Conservation (phyloP, 441 rosid genomes). For the Populus hybrid region DNA sequence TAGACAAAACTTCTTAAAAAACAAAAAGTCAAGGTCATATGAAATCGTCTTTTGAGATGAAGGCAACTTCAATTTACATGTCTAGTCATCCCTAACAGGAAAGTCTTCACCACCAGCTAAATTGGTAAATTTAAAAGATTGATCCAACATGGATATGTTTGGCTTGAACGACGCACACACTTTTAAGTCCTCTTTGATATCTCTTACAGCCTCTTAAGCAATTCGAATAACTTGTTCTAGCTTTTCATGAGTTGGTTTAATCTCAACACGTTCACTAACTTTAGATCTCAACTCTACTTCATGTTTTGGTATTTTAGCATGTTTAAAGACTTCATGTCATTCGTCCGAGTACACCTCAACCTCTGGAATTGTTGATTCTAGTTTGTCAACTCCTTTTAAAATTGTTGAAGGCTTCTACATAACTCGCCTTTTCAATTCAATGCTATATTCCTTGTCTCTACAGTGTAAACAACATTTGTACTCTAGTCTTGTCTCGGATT, state of each 20-base stretch:
- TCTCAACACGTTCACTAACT: not conserved
- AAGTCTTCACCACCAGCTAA: not conserved
- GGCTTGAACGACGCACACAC: not conserved
- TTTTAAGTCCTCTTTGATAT: not conserved
- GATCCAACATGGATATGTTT: not conserved
- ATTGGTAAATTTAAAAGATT: not conserved
- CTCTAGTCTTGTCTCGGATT: too few species aligned
- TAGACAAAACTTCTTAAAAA: not conserved
- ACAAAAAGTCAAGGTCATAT: not conserved
- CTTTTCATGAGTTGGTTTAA: not conserved
- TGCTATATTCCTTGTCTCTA: too few species aligned
- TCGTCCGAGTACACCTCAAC: not conserved
- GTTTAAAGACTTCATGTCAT: not conserved
- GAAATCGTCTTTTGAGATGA: not conserved
- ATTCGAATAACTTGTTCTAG: not conserved
- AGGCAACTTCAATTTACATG: not conserved
- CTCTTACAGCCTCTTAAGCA: not conserved
- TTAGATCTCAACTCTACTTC: not conserved
- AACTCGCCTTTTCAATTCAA: too few species aligned
- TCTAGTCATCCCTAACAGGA: not conserved
- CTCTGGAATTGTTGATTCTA: not conserved
- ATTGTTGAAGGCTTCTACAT: too few species aligned
- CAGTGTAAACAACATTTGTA: too few species aligned
- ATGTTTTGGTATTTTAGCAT: too few species aligned
- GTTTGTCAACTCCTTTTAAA: not conserved